Conservation (phyloP, 192 early-diverging fungal species). For the Coemansia sp. region DNA sequence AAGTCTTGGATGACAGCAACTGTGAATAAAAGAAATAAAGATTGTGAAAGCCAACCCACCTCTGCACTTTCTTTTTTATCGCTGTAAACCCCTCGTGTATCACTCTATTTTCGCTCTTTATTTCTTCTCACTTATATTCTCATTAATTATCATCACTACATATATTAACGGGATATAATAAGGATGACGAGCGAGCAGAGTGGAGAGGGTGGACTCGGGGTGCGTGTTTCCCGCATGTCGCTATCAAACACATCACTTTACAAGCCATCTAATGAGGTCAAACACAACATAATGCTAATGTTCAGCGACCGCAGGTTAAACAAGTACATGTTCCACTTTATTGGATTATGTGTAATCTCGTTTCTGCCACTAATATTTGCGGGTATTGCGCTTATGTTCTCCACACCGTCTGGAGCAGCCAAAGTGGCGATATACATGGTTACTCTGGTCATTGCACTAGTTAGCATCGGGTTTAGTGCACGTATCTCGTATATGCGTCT, state of each 20-base stretch:
- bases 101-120: background rate
- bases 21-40: background rate
- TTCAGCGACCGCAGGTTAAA: conserved; percentile 13
- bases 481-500: conserved; percentile 21
- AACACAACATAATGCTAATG: conserved; percentile 6
- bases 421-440: conserved; percentile 36
- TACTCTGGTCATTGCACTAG: conserved; percentile 21
- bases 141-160: background rate
- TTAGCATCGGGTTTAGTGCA: conserved; percentile 30
- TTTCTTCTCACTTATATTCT: background rate
- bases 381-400: conserved; percentile 35
- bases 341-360: conserved; percentile 15
- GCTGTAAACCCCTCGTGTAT: background rate
- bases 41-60: no score
- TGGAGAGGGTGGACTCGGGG: background rate
- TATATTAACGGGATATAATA: background rate
- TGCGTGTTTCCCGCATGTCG: conserved; percentile 14
- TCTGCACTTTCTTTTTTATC: background rate
- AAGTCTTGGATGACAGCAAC: background rate
- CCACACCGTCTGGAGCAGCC: conserved; percentile 13
- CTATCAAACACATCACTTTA: background rate
- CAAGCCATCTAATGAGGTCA: background rate
- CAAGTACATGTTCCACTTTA: conserved; percentile 18
- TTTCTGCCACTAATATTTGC: conserved; percentile 41
- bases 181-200: background rate